Base-by-base conservation (phyloP, 2,329 filamentous ascomycete genomes). In the Talaromyces sp. region DNA sequence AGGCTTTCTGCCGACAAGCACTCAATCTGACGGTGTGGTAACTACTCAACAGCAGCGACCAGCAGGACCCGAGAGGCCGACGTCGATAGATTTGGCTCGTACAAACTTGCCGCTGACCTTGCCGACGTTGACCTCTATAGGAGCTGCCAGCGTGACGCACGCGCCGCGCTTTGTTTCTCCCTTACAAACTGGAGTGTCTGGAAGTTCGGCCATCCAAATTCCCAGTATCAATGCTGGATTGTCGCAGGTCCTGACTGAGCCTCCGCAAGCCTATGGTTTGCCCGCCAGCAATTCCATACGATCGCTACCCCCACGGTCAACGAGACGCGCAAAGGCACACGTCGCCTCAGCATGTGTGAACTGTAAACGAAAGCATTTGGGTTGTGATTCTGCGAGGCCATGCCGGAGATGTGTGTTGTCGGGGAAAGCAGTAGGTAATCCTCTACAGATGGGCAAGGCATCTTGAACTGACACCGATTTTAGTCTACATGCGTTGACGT, bases 301-400 rank as follows among this genome's bases (percentile, higher is more conserved):
- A 54, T 57, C 70, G 44, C 62, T 75, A 25, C 64, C 68, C 55
- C 71, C 78, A 36, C 75, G 76, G 53, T 71, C 77, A 17, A 78
- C 78, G 0, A 69, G 78, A 54, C 77, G 78, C 52, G 75, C 77
- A 4, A 80, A 80, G 62, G 75, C 78, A 7, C 78, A 80, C 68
- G 78, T 80, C 30, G 77, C 78, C 32, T 80, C 78, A 4, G 78
- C 78, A 2, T 80, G 78, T 66, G 76, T 80, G 15, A 80, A 80
- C 63, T 80, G 78, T 66, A 80, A 80, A 65, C 77, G 77, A 66
- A 80, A 80, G 66, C 78, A 80, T 63, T 63, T 80, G 57, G 75
- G 77, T 47, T 80, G 78, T 64, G 78, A 80, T 63, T 73, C 76
- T 30, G 76, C 73, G 56, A 72, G 78, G 47, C 78, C 78, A 25